Percentiles rank a stretch among this genome's conserved stretches.
Conservation (phyloP, 2,329 filamentous ascomycete species). For the Elsinoe batatas region DNA sequence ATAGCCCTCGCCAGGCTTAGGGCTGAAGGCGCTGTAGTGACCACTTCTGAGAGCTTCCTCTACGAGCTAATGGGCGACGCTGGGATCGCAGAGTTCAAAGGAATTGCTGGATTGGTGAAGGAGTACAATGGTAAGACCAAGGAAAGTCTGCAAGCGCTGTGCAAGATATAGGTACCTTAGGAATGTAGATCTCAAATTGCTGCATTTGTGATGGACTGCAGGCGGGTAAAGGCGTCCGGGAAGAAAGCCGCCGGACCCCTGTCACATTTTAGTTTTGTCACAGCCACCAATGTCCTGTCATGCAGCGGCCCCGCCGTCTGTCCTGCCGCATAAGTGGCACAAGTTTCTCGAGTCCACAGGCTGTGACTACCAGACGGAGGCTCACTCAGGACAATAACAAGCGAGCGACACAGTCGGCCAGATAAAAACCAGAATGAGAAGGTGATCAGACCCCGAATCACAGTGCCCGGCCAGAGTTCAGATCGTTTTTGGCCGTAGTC, state of each 20-base stretch:
- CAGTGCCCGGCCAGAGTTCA: background rate
- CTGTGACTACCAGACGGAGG: too few relatives aligned
- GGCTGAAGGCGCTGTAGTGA: constrained; percentile 66
- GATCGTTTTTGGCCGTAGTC: constrained; percentile 6
- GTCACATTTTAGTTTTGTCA: constrained; percentile 7
- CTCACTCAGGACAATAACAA: background rate
- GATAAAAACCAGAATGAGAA: background rate
- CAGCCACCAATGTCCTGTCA: background rate
- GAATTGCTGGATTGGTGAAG: constrained; percentile 67
- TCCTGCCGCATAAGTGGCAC: background rate
- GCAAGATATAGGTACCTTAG: constrained; percentile 40
- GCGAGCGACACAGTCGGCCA: background rate
- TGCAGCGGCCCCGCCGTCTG: constrained; percentile 1
- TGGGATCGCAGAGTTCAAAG: constrained; percentile 58
- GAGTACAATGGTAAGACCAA: constrained; percentile 62
- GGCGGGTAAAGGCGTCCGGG: background rate
- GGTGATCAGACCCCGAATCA: background rate
- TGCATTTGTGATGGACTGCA: background rate
- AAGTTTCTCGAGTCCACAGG: background rate
- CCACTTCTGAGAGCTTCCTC: constrained; percentile 78
- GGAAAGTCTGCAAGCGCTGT: constrained; percentile 54
- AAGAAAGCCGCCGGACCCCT: constrained; percentile 2
- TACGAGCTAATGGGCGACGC: constrained; percentile 88
- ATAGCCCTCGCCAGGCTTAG: constrained; percentile 69
- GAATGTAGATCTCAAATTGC: constrained; percentile 2